phyloP scores from a whole-genome alignment of 1,284 basidiomycete species.

The Coniferiporia weirii region DNA sequence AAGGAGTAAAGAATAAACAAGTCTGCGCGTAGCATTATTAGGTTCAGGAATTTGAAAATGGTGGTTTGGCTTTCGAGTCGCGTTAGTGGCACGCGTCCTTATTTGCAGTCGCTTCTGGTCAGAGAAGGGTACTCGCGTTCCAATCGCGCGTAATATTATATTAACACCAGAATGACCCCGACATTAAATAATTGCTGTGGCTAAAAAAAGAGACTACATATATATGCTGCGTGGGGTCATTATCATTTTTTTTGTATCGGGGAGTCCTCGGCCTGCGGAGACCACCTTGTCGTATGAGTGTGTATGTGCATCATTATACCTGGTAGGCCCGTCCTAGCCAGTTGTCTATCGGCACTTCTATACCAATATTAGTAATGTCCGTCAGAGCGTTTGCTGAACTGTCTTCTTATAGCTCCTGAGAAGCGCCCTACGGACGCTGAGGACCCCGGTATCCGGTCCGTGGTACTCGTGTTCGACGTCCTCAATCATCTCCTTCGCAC shows the following conservation, averaged over 20 bases:
- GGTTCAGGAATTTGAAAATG: neutral
- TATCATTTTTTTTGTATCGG: neutral
- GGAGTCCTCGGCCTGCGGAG: neutral
- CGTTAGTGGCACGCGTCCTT: neutral
- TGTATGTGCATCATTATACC: no score
- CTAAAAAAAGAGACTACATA: neutral
- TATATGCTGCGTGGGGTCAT: neutral
- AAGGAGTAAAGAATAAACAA: neutral
- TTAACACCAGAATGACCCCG: no score
- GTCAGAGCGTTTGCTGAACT: neutral
- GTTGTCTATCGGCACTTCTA: no score
- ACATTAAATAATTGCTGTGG: neutral
- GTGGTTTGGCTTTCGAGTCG: neutral
- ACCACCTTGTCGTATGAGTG: neutral
- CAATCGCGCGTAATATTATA: no score
- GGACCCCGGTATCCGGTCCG: conserved; percentile 38
- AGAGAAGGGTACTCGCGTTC: no score
- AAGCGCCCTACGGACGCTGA: conserved; percentile 45
- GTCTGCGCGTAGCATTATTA: neutral
- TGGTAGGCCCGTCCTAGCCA: no score
- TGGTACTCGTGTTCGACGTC: conserved; percentile 33
- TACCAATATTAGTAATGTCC: no score
- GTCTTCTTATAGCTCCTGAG: conserved; percentile 49
- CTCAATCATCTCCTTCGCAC: conserved; percentile 45
- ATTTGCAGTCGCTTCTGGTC: no score